phyloP scores from a whole-genome alignment of 345 rosid species.

The Aquilaria malaccensis region DNA sequence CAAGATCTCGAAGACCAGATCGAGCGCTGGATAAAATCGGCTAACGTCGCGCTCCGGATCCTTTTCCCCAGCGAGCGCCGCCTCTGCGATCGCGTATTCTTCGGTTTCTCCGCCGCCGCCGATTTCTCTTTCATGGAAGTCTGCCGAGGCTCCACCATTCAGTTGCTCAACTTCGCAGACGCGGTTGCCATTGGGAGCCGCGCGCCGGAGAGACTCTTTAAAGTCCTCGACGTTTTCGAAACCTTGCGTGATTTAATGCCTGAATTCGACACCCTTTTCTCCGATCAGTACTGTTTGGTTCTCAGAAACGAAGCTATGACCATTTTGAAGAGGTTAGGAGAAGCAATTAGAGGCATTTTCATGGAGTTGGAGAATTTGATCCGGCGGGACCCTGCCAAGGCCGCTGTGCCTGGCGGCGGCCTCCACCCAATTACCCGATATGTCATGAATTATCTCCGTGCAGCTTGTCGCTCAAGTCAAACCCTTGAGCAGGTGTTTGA shows the following conservation, averaged over 20 bases:
- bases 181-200: slow-evolving; percentile 70
- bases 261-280: slow-evolving; percentile 57
- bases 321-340: slow-evolving; percentile 76
- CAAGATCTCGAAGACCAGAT: slow-evolving; percentile 74
- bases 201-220: slow-evolving; percentile 83
- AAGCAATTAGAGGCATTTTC: slow-evolving; percentile 70
- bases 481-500: slow-evolving; percentile 77
- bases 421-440: slow-evolving; percentile 87
- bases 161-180: slow-evolving; percentile 67
- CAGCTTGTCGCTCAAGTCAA: slow-evolving; percentile 69
- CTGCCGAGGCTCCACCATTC: slow-evolving; percentile 70
- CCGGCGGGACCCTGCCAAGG: slow-evolving; percentile 77
- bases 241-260: slow-evolving; percentile 76
- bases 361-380: slow-evolving; percentile 94
- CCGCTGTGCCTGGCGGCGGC: slow-evolving; percentile 79
- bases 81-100: slow-evolving; percentile 80
- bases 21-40: slow-evolving; percentile 83
- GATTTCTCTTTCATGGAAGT: slow-evolving; percentile 94
- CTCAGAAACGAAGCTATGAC: slow-evolving; percentile 67
- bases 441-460: slow-evolving; percentile 83
- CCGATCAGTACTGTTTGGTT: slow-evolving; percentile 64
- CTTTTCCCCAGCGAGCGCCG: slow-evolving; percentile 92
- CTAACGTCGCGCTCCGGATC: slow-evolving; percentile 60
- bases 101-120: slow-evolving; percentile 56
- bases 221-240: slow-evolving; percentile 80